Base-by-base conservation (phyloP, 306 rosid species). In the Lagenaria siceraria region DNA sequence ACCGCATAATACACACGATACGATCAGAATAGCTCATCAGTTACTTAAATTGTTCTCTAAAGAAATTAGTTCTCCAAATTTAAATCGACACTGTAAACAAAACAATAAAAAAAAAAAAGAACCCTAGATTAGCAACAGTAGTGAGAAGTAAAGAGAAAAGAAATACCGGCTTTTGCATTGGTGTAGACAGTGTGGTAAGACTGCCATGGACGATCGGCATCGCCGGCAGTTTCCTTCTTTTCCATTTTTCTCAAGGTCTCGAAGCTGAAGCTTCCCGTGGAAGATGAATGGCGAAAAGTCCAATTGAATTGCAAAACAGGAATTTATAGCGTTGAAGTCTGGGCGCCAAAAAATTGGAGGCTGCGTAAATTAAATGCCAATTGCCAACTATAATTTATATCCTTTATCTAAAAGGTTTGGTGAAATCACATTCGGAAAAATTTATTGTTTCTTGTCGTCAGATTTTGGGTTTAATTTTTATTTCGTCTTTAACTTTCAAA, bases 171-270 rank as follows among this genome's bases (percentile, higher is more conserved):
- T 88, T 95, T 95, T 70, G 97, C 91, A 70, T 77, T 88, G n/a
- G 98, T 95, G 87, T 88, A 95, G 48, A 83, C 98, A 35, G 92
- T 90, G 80, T 88, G 82, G 77, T 90, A 95, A 6, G 97, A 90
- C 51, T 92, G 97, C 98, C 98, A 95, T 74, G 96, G 96, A 58
- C 87, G 89, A 83, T 80, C 78, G 33, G 74, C 35, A 19, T 82
- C 87, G 78, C 69, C 78, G 6, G 76, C 54, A 56, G 76, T 56
- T 25, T 85, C 85, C 75, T 55, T 70, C 22, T 73, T 86, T 66
- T 81, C 91, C 96, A 86, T 89, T 78, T 25, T 55, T 51, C 38
- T 75, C 19, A 49, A 64, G 22, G 21, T 76, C 63, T 36, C 48
- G 71, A 80, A 11, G 3, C 31, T 33, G 19, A 59, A 7, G 81